Evolutionary conservation across 78 protist species (phyloP), one percentile per base, ranked within the genome.

Genomic region (Pigoraptor vietnamica): DNA sequence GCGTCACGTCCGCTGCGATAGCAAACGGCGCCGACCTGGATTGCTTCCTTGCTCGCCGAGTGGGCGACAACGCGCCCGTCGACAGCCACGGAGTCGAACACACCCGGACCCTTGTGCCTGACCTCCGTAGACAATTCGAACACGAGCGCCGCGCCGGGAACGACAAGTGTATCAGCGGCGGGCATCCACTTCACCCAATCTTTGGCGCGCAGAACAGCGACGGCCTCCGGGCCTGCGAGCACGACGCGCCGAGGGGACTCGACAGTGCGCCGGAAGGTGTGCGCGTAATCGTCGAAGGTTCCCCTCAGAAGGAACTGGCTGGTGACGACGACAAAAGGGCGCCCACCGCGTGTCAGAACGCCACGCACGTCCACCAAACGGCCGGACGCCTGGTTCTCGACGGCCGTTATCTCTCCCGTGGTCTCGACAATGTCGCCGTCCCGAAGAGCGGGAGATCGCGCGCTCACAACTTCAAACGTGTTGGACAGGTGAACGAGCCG

Each of bases 401-500:
- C 90, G 34, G 33, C 56, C 24, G 87, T 38, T 23, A 93, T 37
- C 29, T 93, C 90, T 2, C 86, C 92, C 32, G 19, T 23, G 33
- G 92, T 82, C 86, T 81, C 55, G 34, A 91, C 29, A 81, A 33
- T 89, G 35, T 89, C 94, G 84, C 92, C 92, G 29, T 89, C 91
- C 83, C 19, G 48, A 36, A 92, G 79, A 32, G 23, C 24, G 24
- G 33, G 35, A 10, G 87, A 33, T 56, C 33, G 81, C 87, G 35
- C 33, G 35, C 24, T 14, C 87, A 33, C 36, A 10, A 82, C 87
- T 6, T 10, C 14, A 40, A 86, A 92, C 35, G 37, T 0, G 89
- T 95, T 90, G 55, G 93, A 83, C 38, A 91, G 88, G 89, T 95
- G 96, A 67, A 95, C 96, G 32, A 95, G 90, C 39, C 32, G 9